Percentiles rank a stretch among this genome's conserved stretches.
Evolutionary conservation across 805 yeast genomes (phyloP).

Genomic region (Lachancea mirantina): DNA sequence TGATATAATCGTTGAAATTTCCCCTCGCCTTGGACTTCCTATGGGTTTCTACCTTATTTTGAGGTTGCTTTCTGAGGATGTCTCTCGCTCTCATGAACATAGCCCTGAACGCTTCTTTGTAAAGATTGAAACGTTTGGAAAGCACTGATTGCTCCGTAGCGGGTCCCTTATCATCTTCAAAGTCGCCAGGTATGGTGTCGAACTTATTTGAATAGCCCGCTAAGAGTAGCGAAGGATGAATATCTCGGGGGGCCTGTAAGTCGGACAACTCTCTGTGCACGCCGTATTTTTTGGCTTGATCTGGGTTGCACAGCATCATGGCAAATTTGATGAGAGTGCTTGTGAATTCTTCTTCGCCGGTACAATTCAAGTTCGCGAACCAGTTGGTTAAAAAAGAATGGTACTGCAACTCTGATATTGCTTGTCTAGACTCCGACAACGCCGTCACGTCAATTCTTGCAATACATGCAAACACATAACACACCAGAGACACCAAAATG

Average conservation of each 20-base stretch:
- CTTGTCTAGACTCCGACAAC: conserved; percentile 8
- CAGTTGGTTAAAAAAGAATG: conserved; percentile 26
- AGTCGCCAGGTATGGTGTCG: conserved; percentile 15
- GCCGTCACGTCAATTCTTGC: conserved; percentile 37
- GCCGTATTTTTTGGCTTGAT: conserved; percentile 15
- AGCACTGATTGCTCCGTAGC: background rate
- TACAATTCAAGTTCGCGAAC: conserved; percentile 25
- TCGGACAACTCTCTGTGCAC: conserved; percentile 24
- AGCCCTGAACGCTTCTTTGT: conserved; percentile 1
- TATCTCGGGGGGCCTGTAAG: conserved; percentile 14
- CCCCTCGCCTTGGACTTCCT: too few species aligned
- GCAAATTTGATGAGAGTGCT: conserved; percentile 19
- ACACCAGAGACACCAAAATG: conserved; percentile 42
- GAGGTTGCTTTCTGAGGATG: background rate
- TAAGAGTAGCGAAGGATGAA: conserved; percentile 17
- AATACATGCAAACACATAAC: conserved; percentile 52
- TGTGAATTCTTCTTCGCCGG: conserved; percentile 29
- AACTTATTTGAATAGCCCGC: conserved; percentile 20
- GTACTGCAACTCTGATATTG: conserved; percentile 20
- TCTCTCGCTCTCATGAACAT: background rate
- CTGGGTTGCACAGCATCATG: conserved; percentile 20
- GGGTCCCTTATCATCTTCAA: background rate
- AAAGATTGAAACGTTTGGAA: conserved; percentile 1
- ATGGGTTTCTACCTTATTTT: background rate
- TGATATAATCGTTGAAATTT: conserved; percentile 21